A percentile compares a stretch with the other conserved stretches of the same genome.
Conservation (phyloP, 805 yeast species). For the Barnettozyma wickerhamii region DNA sequence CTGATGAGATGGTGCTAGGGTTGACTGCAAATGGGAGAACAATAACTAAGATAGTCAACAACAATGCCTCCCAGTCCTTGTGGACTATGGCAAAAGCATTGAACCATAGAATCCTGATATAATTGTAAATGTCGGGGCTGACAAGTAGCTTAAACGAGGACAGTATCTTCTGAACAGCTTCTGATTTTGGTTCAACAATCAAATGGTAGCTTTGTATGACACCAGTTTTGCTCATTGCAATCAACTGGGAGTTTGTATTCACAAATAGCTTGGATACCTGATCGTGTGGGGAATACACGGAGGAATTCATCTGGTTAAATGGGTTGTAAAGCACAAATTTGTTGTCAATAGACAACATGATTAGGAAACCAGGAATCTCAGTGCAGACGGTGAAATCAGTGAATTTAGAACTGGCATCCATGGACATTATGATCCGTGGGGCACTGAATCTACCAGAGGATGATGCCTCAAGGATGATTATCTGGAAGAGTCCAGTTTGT, state of each 20-base stretch:
- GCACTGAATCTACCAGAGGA: conserved; percentile 24
- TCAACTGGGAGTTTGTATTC: conserved; percentile 15
- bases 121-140: conserved; percentile 54
- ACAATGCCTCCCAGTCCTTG: conserved; percentile 58
- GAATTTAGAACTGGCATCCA: conserved; percentile 29
- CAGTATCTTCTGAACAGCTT: conserved; percentile 42
- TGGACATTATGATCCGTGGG: conserved; percentile 32
- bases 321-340: conserved; percentile 49
- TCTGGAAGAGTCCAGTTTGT: conserved; percentile 37
- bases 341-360: conserved; percentile 34
- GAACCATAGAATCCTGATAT: conserved; percentile 62
- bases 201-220: conserved; percentile 30
- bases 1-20: conserved; percentile 14
- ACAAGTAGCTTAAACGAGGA: conserved; percentile 47
- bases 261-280: conserved; percentile 8
- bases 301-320: conserved; percentile 45
- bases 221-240: conserved; percentile 7
- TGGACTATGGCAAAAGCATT: conserved; percentile 43
- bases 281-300: conserved; percentile 19
- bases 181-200: conserved; percentile 40
- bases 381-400: conserved; percentile 34
- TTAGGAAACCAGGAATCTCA: conserved; percentile 39
- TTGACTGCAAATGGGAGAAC: conserved; percentile 41
- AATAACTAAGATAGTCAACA: conserved; percentile 45
- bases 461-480: conserved; percentile 44